Conservation (phyloP, 805 yeast genomes). For the Kazachstania taianensis region DNA sequence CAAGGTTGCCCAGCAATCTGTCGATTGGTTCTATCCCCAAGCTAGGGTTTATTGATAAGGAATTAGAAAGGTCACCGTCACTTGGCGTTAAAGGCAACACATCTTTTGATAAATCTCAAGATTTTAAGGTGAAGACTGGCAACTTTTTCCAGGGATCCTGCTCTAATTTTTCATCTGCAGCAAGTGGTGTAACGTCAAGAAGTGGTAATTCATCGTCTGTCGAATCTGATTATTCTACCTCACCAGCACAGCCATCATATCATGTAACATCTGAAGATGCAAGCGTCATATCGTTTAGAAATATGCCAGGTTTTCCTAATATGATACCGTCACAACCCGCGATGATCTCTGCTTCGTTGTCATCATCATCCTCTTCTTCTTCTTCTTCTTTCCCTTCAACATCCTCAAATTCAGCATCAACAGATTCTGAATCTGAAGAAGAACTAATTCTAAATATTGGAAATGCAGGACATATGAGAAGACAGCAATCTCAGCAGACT, state of each 20-base stretch:
- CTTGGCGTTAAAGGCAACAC: background rate
- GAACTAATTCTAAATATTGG: slow-evolving; percentile 18
- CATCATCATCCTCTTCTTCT: background rate
- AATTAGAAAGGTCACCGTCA: background rate
- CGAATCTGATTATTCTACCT: slow-evolving; percentile 1
- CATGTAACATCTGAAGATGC: slow-evolving; percentile 20
- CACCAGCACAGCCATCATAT: slow-evolving; percentile 3
- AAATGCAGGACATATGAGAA: slow-evolving; percentile 12
- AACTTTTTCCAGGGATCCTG: background rate
- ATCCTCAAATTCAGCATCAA: background rate
- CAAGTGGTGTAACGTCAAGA: background rate
- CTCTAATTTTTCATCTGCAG: background rate
- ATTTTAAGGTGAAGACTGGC: background rate
- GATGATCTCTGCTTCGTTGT: background rate
- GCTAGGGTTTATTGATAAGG: background rate
- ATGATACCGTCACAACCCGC: slow-evolving; percentile 2
- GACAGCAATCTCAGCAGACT: slow-evolving; percentile 6
- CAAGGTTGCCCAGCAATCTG: too few relatives aligned
- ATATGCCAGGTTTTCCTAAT: slow-evolving; percentile 5
- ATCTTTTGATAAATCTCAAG: too few relatives aligned
- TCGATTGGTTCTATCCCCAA: background rate
- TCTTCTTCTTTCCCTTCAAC: slow-evolving; percentile 1
- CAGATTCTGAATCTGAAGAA: slow-evolving; percentile 7
- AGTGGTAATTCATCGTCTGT: background rate
- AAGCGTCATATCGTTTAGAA: slow-evolving; percentile 18